Conservation (phyloP, 1,284 basidiomycete species). For the Puccinia novopanici region DNA sequence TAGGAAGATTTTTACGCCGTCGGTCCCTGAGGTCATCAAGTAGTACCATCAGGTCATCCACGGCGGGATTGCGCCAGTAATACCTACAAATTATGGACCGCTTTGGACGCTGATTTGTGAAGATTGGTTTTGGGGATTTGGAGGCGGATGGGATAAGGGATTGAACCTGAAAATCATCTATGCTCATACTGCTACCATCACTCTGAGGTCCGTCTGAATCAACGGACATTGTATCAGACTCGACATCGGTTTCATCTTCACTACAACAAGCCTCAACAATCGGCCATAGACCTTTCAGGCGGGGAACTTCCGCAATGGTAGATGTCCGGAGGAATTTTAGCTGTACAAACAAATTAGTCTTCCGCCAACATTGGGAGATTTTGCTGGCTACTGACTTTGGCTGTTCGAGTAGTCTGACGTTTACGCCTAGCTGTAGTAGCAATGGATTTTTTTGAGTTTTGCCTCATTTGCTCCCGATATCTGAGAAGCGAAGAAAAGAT, state of each 20-base stretch:
- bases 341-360: no score
- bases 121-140: constrained; percentile 5
- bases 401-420: not conserved
- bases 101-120: not conserved
- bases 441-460: not conserved
- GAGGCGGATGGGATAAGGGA: no score
- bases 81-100: not conserved
- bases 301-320: no score
- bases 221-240: no score
- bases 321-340: no score
- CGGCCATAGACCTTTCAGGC: not conserved
- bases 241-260: constrained; percentile 24
- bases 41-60: constrained; percentile 11
- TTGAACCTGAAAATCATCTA: no score
- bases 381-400: constrained; percentile 20
- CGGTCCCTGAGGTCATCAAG: not conserved
- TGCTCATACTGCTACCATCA: not conserved
- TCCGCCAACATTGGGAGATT: no score
- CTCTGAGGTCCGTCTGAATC: no score
- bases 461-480: not conserved
- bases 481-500: no score
- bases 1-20: not conserved
- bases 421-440: not conserved
- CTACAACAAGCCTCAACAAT: constrained; percentile 11
- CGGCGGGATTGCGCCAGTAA: constrained; percentile 6